Evolutionary conservation across 2,329 filamentous ascomycete genomes (phyloP), one percentile per base, ranked within the genome.

Genomic region (Pseudocercospora fijiensis): DNA sequence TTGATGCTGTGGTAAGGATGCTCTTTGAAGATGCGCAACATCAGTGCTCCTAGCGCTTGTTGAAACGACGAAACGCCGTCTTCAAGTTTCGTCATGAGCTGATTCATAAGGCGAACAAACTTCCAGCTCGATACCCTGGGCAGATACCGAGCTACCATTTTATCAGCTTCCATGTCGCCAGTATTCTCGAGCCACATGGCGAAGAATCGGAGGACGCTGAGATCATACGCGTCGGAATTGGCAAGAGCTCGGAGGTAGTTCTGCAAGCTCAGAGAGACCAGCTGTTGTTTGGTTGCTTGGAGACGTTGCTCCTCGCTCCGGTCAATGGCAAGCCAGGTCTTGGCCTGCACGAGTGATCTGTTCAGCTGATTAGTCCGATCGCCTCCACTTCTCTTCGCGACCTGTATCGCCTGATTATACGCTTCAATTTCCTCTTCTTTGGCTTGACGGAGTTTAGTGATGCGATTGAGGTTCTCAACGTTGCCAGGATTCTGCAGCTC

Each of bases 1-100:
- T 99, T 96, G 88, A 98, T 94, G 56, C 92, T 92, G 74, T 99
- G 96, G 76, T 93, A 96, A 0, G 95, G 96, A 77, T 99, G 95
- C 62, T 99, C 92, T 10, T 85, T 83, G 73, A 94, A 98, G 61
- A 99, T 96, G 8, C 88, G 88, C 72, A 88, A 86, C 3, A 98
- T 88, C 18, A 99, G 80, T 1, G 83, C 81, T 58, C 87, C 85
- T 1, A 99, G 81, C 1, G 94, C 82, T 45, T 81, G 83, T 72
- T 99, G 95, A 73, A 99, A 99, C 0, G 81, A 74, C 16, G 83
- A 84, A 1, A 83, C 78, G 30, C 88, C 84, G 65, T 90, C 86
- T 65, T 96, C 87, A 5, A 99, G 80, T 7, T 95, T 88, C n/a
- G 96, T 99, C 5, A 93, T 94, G 30, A 99, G 84, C 76, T 99